A percentile compares a stretch with the other conserved stretches of the same genome.
These are phyloP conservation scores for Trichoderma sp. DNA, from an alignment of 2,329 filamentous ascomycete genomes.

Conservation along the genomic window DNA sequence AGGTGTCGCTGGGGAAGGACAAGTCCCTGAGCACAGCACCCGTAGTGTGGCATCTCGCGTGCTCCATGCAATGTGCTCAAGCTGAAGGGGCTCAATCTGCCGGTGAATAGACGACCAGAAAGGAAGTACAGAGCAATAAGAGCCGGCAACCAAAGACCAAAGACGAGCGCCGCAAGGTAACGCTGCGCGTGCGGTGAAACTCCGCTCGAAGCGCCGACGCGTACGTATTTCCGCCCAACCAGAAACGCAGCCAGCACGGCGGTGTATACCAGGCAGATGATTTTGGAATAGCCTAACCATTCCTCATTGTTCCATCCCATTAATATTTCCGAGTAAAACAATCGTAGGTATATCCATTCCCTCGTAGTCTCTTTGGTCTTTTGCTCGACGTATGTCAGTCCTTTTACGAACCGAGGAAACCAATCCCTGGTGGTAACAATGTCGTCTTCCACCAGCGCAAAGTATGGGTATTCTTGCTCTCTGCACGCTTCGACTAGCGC, in stretches of 20 bases:
- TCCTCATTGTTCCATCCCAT: conserved; percentile 44
- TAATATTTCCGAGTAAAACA: conserved; percentile 42
- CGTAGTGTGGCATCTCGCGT: conserved; percentile 40
- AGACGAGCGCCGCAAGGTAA: conserved; percentile 30
- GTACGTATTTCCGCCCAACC: background rate
- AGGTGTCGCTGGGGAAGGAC: conserved; percentile 38
- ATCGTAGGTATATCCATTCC: conserved; percentile 40
- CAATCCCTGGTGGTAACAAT: conserved; percentile 39
- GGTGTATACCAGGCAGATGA: conserved; percentile 32
- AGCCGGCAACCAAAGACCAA: conserved; percentile 38
- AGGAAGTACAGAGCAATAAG: conserved; percentile 35
- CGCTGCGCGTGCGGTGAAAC: conserved; percentile 27
- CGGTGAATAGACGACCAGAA: conserved; percentile 32
- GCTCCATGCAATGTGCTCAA: conserved; percentile 25
- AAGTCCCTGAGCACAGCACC: conserved; percentile 42
- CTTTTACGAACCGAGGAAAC: conserved; percentile 34
- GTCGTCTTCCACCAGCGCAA: conserved; percentile 43
- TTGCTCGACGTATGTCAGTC: conserved; percentile 33
- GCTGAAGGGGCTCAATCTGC: conserved; percentile 30
- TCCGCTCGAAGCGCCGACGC: conserved; percentile 19
- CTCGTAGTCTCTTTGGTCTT: conserved; percentile 21
- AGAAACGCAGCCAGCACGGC: conserved; percentile 27
- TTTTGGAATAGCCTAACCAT: conserved; percentile 32
- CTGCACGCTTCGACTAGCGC: conserved; percentile 37
- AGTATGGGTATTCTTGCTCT: conserved; percentile 33